These are phyloP conservation scores for Citrus maxima DNA, from an alignment of 345 rosid genomes.

Conservation along the genomic window DNA sequence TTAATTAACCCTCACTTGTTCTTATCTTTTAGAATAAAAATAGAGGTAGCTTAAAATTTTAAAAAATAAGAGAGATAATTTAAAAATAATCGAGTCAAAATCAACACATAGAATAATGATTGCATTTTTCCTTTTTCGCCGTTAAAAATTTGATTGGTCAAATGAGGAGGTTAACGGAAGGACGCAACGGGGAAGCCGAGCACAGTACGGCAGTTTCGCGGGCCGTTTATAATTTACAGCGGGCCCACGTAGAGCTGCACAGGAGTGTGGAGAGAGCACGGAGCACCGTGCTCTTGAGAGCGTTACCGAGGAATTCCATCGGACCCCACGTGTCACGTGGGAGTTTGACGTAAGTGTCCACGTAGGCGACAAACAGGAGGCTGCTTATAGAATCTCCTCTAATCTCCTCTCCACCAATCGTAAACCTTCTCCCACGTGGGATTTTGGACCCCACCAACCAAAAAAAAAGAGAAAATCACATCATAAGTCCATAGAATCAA, in stretches of 20 bases:
- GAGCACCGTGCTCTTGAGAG: neutral
- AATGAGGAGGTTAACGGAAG: neutral
- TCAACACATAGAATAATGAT: too few species aligned
- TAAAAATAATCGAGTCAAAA: too few species aligned
- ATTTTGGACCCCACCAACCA: conserved; percentile 29
- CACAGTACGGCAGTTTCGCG: conserved; percentile 7
- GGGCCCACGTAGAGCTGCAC: neutral
- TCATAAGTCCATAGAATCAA: conserved; percentile 6
- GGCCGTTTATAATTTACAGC: neutral
- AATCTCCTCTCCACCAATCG: conserved; percentile 75
- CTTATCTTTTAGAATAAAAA: too few species aligned
- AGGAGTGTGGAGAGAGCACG: neutral
- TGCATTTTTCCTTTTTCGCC: neutral
- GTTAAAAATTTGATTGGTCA: neutral
- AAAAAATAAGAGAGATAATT: too few species aligned
- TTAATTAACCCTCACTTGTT: too few species aligned
- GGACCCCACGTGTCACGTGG: conserved; percentile 50
- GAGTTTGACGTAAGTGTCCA: conserved; percentile 22
- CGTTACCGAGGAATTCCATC: neutral
- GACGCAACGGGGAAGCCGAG: neutral
- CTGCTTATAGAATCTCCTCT: conserved; percentile 42
- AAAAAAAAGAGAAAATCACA: neutral
- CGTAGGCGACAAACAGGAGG: conserved; percentile 30
- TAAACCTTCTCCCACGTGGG: conserved; percentile 59
- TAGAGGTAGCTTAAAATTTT: too few species aligned